Evolutionary conservation across 331 rosid genomes (phyloP).

Genomic region (Pyracantha coccinea): DNA sequence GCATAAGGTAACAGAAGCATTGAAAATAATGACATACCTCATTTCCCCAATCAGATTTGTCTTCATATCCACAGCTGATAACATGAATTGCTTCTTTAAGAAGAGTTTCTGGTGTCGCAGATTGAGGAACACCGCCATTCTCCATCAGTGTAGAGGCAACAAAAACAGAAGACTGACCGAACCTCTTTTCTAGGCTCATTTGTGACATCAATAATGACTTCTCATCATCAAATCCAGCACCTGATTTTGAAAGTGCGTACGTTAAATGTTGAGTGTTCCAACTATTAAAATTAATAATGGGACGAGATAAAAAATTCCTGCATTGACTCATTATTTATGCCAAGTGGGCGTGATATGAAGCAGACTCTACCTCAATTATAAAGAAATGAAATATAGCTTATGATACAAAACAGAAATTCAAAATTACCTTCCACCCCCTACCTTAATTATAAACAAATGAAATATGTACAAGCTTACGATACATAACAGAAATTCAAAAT

Average conservation of each 20-base stretch:
- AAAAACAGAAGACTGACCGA: slow-evolving; percentile 93
- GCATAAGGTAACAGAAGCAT: not conserved
- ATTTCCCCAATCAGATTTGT: slow-evolving; percentile 90
- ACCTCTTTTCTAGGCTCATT: slow-evolving; percentile 95
- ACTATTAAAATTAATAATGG: not conserved
- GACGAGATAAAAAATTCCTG: not conserved
- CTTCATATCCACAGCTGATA: slow-evolving; percentile 98
- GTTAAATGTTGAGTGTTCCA: slow-evolving; percentile 11
- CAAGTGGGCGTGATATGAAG: not conserved
- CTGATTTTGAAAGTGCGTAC: slow-evolving; percentile 43
- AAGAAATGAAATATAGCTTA: not conserved
- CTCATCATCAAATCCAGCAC: slow-evolving; percentile 95
- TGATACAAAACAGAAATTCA: not conserved
- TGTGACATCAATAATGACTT: slow-evolving; percentile 89
- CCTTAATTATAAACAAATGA: not conserved
- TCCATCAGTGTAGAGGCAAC: slow-evolving; percentile 99
- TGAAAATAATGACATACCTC: slow-evolving; percentile 45
- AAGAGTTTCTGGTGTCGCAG: slow-evolving; percentile 94
- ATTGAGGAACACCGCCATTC: slow-evolving; percentile 99
- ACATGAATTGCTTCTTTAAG: slow-evolving; percentile 99
- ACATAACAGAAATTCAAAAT: not conserved
- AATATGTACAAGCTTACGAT: not conserved
- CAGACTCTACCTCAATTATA: not conserved
- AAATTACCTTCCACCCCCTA: slow-evolving; percentile 66
- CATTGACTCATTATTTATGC: not conserved